Percentiles rank a stretch among this genome's conserved stretches.
Evolutionary conservation across 257 asterid genomes (phyloP).

Genomic region (Eucommia ulmoides): DNA sequence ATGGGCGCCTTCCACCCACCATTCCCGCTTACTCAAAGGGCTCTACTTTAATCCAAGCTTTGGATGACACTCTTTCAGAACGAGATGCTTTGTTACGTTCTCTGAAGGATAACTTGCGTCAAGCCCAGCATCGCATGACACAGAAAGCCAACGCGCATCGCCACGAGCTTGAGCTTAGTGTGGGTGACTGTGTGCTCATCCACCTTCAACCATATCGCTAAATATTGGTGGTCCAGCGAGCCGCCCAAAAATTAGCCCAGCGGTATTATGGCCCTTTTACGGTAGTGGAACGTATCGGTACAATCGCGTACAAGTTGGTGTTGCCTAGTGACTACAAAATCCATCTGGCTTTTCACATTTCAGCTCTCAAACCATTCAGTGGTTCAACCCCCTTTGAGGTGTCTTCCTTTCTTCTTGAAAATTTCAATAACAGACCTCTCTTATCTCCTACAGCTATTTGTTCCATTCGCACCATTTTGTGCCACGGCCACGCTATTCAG

Average conservation of each 20-base stretch:
- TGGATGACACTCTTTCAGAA: neutral
- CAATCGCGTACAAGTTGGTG: neutral
- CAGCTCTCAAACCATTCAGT: neutral
- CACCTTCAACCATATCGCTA: neutral
- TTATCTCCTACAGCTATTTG: neutral
- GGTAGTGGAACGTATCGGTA: neutral
- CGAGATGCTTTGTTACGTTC: neutral
- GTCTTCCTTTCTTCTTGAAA: neutral
- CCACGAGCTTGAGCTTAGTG: neutral
- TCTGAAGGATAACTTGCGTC: neutral
- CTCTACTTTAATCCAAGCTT: neutral
- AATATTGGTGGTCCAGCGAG: neutral
- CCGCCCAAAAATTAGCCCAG: neutral
- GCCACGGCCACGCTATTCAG: neutral
- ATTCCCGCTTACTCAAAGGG: neutral
- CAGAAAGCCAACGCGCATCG: neutral
- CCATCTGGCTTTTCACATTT: neutral
- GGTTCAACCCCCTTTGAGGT: neutral
- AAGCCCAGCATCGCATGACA: neutral
- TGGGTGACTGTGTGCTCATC: neutral
- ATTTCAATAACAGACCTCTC: neutral
- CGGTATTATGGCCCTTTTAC: neutral
- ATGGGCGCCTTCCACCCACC: neutral
- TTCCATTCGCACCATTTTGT: neutral
- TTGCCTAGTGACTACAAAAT: neutral